phyloP scores from a whole-genome alignment of 2,329 filamentous ascomycete genomes.

The Kalmusia sp. region DNA sequence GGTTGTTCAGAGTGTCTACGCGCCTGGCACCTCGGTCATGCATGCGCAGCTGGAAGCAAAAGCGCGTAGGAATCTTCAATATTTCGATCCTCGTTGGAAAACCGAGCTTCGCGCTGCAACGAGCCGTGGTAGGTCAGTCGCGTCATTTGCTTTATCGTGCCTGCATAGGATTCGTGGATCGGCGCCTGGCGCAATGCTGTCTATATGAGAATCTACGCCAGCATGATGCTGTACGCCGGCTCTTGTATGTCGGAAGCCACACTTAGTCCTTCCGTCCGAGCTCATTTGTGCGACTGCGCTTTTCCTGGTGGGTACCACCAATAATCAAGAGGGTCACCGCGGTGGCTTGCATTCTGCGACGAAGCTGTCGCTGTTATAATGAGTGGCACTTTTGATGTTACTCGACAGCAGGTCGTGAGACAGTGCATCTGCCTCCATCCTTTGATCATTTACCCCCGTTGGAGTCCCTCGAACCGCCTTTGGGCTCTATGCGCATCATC shows the following conservation, averaged over 20 bases:
- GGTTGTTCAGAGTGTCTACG: too few species aligned
- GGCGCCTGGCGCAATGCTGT: not conserved
- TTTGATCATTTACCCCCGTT: constrained; percentile 2
- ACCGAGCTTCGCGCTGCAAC: constrained; percentile 1
- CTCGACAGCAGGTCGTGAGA: constrained; percentile 9
- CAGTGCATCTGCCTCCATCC: not conserved
- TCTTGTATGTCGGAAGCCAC: not conserved
- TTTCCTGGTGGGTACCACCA: constrained; percentile 1
- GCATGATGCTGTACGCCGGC: not conserved
- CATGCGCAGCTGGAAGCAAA: too few species aligned
- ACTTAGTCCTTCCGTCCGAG: constrained; percentile 11
- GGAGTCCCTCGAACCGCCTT: not conserved
- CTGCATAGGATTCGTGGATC: constrained; percentile 13
- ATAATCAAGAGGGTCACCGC: not conserved
- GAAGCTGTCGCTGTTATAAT: not conserved
- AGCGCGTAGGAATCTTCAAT: too few species aligned
- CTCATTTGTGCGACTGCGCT: not conserved
- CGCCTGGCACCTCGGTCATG: too few species aligned
- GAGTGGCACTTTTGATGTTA: not conserved
- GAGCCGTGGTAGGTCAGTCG: not conserved
- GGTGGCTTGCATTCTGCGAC: not conserved
- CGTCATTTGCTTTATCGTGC: not conserved
- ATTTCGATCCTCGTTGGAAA: too few species aligned
- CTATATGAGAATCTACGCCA: constrained; percentile 5
- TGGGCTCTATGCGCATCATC: too few species aligned